Base-by-base conservation (phyloP, 495 filamentous ascomycete genomes). In the Hypoxylon cercidicola region DNA sequence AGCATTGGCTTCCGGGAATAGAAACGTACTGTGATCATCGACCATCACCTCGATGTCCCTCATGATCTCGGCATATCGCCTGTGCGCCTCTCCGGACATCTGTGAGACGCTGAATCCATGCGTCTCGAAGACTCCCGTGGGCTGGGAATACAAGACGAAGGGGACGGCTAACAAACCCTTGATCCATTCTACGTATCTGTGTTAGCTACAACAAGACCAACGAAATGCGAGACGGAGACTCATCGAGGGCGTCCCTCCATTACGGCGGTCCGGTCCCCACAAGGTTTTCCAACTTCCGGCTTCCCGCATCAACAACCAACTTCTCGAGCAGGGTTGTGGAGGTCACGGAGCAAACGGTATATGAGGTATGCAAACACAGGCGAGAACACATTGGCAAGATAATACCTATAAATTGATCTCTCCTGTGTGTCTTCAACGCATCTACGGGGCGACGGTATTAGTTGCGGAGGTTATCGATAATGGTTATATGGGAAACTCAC, bases 121-220 rank as follows among this genome's bases (percentile, higher is more conserved):
- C 20, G 84, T 76, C 47, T 91, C 86, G 62, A 90, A 92, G 28
- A 91, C 83, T 13, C 91, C 90, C 0, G 92, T 94, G 6, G 96
- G 96, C 74, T 97, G 93, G 10, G 93, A 97, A 74, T 97, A 93
- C 46, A 99, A 85, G 48, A 99, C 94, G 72, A 99, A 99, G 0
- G 96, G 96, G 0, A 98, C 94, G 0, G 96, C 96, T 2, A 99
- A 82, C 0, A 99, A 84, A 28, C 93, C 95, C 81, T 96, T 84
- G 72, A 83, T 82, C 81, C 81, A 89, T 80, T 88, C 87, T 85
- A 61, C 51, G 19, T 37, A 15, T 9, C 12, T n/a, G 5, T 25
- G 35, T 65, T 57, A 67, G 64, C 13, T 60, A 52, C 32, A 15
- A 51, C 10, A 56, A 30, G 11, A 30, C 43, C 9, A 52, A 62